These are phyloP conservation scores for Teunomyces funiuensis DNA, from an alignment of 805 yeast species.

Conservation along the genomic window DNA sequence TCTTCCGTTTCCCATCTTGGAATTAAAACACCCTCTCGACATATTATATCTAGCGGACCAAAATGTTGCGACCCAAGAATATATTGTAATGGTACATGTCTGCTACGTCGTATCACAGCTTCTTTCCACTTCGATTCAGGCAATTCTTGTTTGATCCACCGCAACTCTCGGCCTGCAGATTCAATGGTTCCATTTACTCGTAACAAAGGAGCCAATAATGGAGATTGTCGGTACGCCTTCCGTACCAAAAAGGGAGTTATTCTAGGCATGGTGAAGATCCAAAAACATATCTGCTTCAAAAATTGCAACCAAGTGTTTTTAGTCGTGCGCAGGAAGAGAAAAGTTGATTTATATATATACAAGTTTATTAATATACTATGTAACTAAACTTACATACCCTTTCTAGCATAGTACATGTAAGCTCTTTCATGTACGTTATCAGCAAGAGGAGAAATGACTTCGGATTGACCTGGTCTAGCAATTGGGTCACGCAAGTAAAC, in stretches of 20 bases:
- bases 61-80: slow-evolving; percentile 86
- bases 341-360: slow-evolving; percentile 8
- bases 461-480: slow-evolving; percentile 95
- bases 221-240: slow-evolving; percentile 25
- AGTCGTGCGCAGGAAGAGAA: neutral
- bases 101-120: slow-evolving; percentile 57
- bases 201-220: slow-evolving; percentile 33
- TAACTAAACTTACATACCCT: slow-evolving; percentile 44
- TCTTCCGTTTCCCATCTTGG: slow-evolving; percentile 97
- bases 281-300: neutral
- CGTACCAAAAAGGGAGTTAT: slow-evolving; percentile 27
- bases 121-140: slow-evolving; percentile 44
- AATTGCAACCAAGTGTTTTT: slow-evolving; percentile 3
- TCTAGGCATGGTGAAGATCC: slow-evolving; percentile 28
- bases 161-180: slow-evolving; percentile 55
- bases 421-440: slow-evolving; percentile 86
- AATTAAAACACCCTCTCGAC: slow-evolving; percentile 68
- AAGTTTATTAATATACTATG: slow-evolving; percentile 7
- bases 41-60: slow-evolving; percentile 60
- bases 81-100: slow-evolving; percentile 75
- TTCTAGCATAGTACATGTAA: slow-evolving; percentile 87
- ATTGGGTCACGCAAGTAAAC: slow-evolving; percentile 96
- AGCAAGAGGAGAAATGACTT: slow-evolving; percentile 88
- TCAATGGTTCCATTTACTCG: slow-evolving; percentile 28
- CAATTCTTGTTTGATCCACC: slow-evolving; percentile 64